Percentiles rank a stretch among this genome's conserved stretches.
phyloP scores from a whole-genome alignment of 768 basidiomycete species.

The Leccinum truebloodii region DNA sequence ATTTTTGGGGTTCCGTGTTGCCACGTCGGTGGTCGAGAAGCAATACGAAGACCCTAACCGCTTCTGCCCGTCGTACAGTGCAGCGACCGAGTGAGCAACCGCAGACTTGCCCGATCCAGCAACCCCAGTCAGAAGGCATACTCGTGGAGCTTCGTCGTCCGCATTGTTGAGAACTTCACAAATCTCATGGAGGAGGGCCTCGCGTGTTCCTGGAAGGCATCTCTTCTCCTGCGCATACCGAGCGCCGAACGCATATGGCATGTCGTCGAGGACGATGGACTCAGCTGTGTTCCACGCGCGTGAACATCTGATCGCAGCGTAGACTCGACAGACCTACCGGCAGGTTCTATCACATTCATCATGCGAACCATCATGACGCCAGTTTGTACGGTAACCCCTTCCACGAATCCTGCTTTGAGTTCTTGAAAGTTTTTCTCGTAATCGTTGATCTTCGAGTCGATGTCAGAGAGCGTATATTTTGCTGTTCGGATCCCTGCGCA shows the following conservation, averaged over 20 bases:
- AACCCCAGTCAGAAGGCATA: no score
- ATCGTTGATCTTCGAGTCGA: not conserved
- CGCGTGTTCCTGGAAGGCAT: not conserved
- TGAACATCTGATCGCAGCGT: not conserved
- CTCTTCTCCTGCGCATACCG: not conserved
- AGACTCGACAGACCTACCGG: not conserved
- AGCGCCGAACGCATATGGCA: not conserved
- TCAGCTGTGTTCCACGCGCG: no score
- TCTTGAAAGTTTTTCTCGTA: not conserved
- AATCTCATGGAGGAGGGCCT: not conserved
- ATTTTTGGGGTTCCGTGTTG: not conserved
- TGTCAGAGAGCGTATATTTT: not conserved
- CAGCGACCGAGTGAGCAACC: not conserved
- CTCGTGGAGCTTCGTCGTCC: no score
- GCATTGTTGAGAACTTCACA: no score
- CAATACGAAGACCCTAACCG: not conserved
- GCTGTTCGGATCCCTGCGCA: not conserved
- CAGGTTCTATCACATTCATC: not conserved
- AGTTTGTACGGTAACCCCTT: not conserved
- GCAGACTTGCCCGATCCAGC: not conserved
- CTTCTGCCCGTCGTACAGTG: not conserved
- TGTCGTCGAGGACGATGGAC: no score
- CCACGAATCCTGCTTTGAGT: not conserved
- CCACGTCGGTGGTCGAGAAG: not conserved
- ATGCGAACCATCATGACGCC: not conserved